phyloP scores from a whole-genome alignment of 305 asterid species.

The Plantago lanceolata region DNA sequence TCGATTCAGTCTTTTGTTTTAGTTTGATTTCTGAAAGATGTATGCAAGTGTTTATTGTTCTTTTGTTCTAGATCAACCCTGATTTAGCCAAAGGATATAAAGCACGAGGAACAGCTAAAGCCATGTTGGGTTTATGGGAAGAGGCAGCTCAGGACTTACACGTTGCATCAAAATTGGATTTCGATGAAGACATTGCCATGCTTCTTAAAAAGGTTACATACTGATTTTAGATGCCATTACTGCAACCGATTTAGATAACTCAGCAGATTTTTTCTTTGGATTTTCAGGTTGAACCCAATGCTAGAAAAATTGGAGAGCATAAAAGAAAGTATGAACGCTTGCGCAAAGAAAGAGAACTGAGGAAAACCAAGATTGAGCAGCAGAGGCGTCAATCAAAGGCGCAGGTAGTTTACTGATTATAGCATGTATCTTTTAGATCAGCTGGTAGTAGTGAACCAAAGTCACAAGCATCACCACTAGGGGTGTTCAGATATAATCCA shows the following conservation, averaged over 20 bases:
- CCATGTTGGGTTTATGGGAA: slow-evolving; percentile 83
- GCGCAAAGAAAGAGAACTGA: slow-evolving; percentile 47
- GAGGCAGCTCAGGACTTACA: slow-evolving; percentile 74
- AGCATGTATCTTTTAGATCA: background rate
- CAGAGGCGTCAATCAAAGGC: slow-evolving; percentile 33
- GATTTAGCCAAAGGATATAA: slow-evolving; percentile 87
- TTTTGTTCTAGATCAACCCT: slow-evolving; percentile 53
- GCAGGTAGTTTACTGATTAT: slow-evolving; percentile 24
- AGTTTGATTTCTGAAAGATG: slow-evolving; percentile 7
- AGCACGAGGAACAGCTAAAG: slow-evolving; percentile 72
- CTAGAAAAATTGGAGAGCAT: slow-evolving; percentile 60
- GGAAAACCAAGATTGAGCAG: slow-evolving; percentile 40
- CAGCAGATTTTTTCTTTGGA: slow-evolving; percentile 5
- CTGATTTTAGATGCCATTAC: background rate
- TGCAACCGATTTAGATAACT: slow-evolving; percentile 2
- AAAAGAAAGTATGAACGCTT: slow-evolving; percentile 57
- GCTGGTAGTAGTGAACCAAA: no score
- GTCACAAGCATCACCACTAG: no score
- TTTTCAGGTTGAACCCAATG: slow-evolving; percentile 76
- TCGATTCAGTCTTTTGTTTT: background rate
- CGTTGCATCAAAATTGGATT: slow-evolving; percentile 65
- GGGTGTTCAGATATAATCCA: no score
- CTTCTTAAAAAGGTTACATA: slow-evolving; percentile 54
- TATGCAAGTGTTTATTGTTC: background rate
- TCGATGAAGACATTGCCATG: slow-evolving; percentile 61